These are phyloP conservation scores for Sarocladium strictum DNA, from an alignment of 2,329 filamentous ascomycete genomes.

Conservation along the genomic window DNA sequence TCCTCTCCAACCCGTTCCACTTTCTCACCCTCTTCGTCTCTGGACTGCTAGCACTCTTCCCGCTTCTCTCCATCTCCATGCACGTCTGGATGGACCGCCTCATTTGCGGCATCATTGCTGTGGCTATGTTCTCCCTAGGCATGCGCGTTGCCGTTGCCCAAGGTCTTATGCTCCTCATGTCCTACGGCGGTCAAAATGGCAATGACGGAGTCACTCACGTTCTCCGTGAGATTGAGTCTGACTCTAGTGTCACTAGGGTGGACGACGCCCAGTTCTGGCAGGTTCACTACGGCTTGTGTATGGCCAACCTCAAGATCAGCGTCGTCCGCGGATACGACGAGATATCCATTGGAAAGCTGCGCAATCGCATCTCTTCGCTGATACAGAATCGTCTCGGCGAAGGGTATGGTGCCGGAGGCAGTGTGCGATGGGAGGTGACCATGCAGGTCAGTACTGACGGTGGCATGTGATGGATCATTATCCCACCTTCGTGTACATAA, in stretches of 20 bases:
- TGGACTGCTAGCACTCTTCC: constrained; percentile 70
- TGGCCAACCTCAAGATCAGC: constrained; percentile 85
- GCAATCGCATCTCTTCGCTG: constrained; percentile 69
- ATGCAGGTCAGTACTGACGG: constrained; percentile 59
- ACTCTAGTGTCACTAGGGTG: constrained; percentile 68
- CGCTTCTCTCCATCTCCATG: constrained; percentile 72
- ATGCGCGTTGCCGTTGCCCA: constrained; percentile 77
- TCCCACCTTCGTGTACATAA: background rate
- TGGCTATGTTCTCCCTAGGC: constrained; percentile 84
- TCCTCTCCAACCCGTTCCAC: constrained; percentile 93
- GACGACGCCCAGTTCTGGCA: constrained; percentile 98
- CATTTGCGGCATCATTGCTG: constrained; percentile 73
- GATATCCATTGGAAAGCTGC: constrained; percentile 63
- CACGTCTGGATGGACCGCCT: constrained; percentile 79
- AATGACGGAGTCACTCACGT: constrained; percentile 59
- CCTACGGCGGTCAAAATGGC: constrained; percentile 47
- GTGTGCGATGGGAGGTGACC: constrained; percentile 88
- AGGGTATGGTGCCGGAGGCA: constrained; percentile 73
- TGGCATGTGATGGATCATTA: background rate
- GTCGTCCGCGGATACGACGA: constrained; percentile 62
- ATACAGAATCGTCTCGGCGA: constrained; percentile 83
- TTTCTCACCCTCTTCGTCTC: constrained; percentile 90
- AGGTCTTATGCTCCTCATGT: constrained; percentile 94
- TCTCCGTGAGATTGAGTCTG: constrained; percentile 77
- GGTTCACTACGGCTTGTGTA: constrained; percentile 92